Evolutionary conservation across 2,329 filamentous ascomycete genomes (phyloP).

Genomic region (Colletotrichum tropicicola): DNA sequence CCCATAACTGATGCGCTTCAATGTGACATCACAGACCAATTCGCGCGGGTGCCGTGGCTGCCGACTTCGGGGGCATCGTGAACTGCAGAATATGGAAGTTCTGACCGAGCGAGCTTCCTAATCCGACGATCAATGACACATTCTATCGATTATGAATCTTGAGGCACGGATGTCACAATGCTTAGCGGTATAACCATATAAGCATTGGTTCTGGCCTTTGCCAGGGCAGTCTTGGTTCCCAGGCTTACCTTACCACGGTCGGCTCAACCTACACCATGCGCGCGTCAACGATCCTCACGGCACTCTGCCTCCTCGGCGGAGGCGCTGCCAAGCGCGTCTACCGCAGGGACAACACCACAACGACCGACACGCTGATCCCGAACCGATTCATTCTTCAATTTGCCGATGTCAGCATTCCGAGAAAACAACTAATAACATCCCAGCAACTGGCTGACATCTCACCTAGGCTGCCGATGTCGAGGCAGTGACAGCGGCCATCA

Average conservation of each 20-base stretch:
- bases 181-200: background rate
- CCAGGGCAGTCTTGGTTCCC: background rate
- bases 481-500: background rate
- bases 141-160: background rate
- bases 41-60: background rate
- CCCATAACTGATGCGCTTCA: background rate
- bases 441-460: background rate
- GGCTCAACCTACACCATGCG: constrained; percentile 4
- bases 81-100: background rate
- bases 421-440: no score
- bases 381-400: constrained; percentile 5
- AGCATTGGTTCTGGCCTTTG: background rate
- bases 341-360: background rate
- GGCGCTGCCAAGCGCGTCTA: background rate
- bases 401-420: background rate
- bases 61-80: background rate
- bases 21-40: background rate
- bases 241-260: background rate
- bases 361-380: background rate
- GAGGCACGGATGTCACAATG: background rate
- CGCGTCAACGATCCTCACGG: background rate
- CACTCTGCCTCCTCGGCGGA: background rate
- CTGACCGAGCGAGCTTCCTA: background rate
- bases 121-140: background rate
- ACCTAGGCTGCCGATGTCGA: background rate